Percentiles rank a stretch among this genome's conserved stretches.
phyloP scores from a whole-genome alignment of 169 alveolate species.

The Toxoplasma gondii region DNA sequence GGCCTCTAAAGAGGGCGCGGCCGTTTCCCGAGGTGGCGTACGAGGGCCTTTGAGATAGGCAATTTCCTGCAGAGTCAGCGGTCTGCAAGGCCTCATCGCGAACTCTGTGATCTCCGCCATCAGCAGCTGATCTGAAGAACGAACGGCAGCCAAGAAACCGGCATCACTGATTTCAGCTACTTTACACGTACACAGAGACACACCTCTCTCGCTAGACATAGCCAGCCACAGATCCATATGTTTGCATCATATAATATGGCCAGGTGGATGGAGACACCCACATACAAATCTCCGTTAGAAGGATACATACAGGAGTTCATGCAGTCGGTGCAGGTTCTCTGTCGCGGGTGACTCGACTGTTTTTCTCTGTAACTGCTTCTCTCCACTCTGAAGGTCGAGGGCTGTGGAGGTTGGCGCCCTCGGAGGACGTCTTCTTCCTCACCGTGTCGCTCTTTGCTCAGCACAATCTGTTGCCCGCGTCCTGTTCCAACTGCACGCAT shows the following conservation, averaged over 20 bases:
- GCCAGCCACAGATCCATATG: background rate
- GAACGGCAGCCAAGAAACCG: background rate
- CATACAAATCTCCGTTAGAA: no score
- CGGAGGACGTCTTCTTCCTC: no score
- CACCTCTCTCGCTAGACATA: background rate
- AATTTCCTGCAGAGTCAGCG: conserved; percentile 27
- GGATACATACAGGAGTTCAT: no score
- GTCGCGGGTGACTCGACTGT: no score
- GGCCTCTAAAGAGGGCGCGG: no score
- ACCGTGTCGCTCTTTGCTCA: conserved; percentile 27
- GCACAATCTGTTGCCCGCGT: background rate
- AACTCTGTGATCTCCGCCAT: conserved; percentile 37
- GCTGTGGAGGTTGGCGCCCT: no score
- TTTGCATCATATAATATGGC: no score
- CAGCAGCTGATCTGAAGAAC: conserved; percentile 37
- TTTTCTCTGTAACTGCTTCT: no score
- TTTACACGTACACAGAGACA: background rate
- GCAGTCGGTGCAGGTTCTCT: no score
- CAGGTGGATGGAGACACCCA: no score
- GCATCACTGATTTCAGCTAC: background rate
- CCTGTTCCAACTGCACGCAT: background rate
- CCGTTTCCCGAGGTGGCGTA: background rate
- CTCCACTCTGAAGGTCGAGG: no score
- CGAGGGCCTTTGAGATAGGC: conserved; percentile 29
- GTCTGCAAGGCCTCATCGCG: conserved; percentile 32